A percentile compares a stretch with the other conserved stretches of the same genome.
Evolutionary conservation across 164 flowering plant species (phyloP).

Genomic region (Dillenia suffruticosa): DNA sequence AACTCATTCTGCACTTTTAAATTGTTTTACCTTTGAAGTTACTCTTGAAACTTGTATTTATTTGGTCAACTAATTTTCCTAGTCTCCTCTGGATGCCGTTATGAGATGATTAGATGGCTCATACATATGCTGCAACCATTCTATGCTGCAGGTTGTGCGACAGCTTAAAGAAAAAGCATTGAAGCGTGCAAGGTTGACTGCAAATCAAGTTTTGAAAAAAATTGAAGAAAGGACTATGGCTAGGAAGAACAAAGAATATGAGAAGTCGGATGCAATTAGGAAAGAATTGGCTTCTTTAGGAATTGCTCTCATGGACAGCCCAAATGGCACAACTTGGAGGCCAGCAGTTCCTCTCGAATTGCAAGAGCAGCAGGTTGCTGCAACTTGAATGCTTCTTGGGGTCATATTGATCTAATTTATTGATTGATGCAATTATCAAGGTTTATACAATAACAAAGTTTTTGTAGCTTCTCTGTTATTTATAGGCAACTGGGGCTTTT

Average conservation of each 20-base stretch:
- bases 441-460: too few species aligned
- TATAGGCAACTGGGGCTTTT: too few species aligned
- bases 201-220: conserved; percentile 58
- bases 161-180: conserved; percentile 76
- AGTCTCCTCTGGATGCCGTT: too few species aligned
- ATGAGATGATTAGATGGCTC: too few species aligned
- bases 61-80: too few species aligned
- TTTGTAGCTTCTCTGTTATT: too few species aligned
- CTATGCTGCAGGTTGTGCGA: conserved; percentile 53
- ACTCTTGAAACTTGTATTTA: too few species aligned
- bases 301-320: conserved; percentile 89
- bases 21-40: too few species aligned
- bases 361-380: conserved; percentile 44
- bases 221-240: conserved; percentile 71
- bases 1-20: too few species aligned
- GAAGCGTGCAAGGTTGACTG: conserved; percentile 73
- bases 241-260: conserved; percentile 71
- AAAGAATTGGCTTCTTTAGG: conserved; percentile 72
- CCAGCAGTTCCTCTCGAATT: conserved; percentile 75
- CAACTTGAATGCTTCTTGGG: conserved; percentile 23
- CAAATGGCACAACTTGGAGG: conserved; percentile 88
- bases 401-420: neutral
- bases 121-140: neutral
- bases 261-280: conserved; percentile 78
- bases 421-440: too few species aligned